Percentiles rank a stretch among this genome's conserved stretches.
Evolutionary conservation across 163 green algal species (phyloP).

Genomic region (Botryococcus braunii): DNA sequence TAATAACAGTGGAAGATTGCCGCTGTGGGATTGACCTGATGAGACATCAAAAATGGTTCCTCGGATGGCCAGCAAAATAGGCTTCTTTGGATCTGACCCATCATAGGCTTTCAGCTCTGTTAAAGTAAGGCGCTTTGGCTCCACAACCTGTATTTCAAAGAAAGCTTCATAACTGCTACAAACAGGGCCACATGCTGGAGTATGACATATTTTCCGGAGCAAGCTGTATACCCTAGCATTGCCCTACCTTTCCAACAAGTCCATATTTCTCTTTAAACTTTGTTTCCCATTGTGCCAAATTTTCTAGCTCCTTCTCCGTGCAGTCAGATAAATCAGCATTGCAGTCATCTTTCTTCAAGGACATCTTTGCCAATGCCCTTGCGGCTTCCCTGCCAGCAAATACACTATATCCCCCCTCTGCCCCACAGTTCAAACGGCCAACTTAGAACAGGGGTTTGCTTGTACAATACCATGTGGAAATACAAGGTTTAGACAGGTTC

Average conservation of each 20-base stretch:
- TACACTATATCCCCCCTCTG: slow-evolving; percentile 43
- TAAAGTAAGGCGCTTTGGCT: slow-evolving; percentile 45
- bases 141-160: slow-evolving; percentile 62
- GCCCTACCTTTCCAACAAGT: slow-evolving; percentile 52
- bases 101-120: slow-evolving; percentile 59
- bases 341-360: slow-evolving; percentile 39
- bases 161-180: no score
- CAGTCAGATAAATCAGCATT: slow-evolving; percentile 52
- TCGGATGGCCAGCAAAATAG: slow-evolving; percentile 70
- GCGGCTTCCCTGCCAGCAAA: slow-evolving; percentile 71
- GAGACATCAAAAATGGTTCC: slow-evolving; percentile 79
- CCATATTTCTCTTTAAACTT: slow-evolving; percentile 49
- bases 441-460: no score
- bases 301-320: slow-evolving; percentile 40
- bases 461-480: no score
- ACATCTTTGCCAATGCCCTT: slow-evolving; percentile 66
- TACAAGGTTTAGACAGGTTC: no score
- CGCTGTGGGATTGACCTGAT: no score
- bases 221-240: no score
- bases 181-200: no score
- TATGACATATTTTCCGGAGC: no score
- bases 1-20: no score
- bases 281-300: slow-evolving; percentile 48
- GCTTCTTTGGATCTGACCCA: slow-evolving; percentile 45
- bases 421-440: no score